Conservation (phyloP, 2,329 filamentous ascomycete species). For the Aspergillus hortae region DNA sequence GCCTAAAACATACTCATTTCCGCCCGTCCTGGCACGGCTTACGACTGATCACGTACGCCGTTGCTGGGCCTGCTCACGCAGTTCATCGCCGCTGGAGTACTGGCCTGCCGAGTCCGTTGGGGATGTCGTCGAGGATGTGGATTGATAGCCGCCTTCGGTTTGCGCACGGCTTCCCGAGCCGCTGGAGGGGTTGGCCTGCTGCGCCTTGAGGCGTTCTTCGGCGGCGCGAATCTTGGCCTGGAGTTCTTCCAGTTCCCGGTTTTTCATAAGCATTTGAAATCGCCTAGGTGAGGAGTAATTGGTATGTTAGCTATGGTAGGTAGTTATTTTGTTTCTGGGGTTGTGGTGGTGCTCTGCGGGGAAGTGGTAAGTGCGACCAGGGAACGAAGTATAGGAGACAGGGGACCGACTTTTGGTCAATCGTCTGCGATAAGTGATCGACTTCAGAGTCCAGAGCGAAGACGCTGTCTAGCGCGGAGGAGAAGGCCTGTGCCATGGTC, state of each 20-base stretch:
- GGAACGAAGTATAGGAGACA: background rate
- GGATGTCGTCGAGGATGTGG: conserved; percentile 17
- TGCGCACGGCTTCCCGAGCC: conserved; percentile 10
- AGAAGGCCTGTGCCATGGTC: conserved; percentile 84
- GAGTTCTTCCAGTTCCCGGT: conserved; percentile 77
- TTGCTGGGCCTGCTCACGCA: conserved; percentile 15
- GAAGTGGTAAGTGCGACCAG: background rate
- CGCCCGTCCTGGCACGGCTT: conserved; percentile 7
- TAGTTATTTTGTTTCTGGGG: background rate
- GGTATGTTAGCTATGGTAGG: conserved; percentile 3
- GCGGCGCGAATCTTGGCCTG: conserved; percentile 81
- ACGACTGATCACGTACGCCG: conserved; percentile 14
- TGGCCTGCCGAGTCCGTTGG: conserved; percentile 19
- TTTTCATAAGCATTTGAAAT: conserved; percentile 69
- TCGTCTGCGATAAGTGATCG: conserved; percentile 67
- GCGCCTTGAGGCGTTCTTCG: conserved; percentile 67
- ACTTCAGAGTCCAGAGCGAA: conserved; percentile 82
- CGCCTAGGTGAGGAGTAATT: conserved; percentile 55
- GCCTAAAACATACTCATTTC: conserved; percentile 13
- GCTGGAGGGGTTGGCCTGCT: conserved; percentile 16
- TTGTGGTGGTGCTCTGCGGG: background rate
- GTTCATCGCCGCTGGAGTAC: conserved; percentile 23
- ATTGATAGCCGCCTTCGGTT: conserved; percentile 17
- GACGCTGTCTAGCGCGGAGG: conserved; percentile 77
- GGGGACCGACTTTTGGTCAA: conserved; percentile 69